Evolutionary conservation across 176 grass and related monocot genomes (phyloP), one percentile per base, ranked within the genome.

Genomic region (Tillandsia fasciculata): DNA sequence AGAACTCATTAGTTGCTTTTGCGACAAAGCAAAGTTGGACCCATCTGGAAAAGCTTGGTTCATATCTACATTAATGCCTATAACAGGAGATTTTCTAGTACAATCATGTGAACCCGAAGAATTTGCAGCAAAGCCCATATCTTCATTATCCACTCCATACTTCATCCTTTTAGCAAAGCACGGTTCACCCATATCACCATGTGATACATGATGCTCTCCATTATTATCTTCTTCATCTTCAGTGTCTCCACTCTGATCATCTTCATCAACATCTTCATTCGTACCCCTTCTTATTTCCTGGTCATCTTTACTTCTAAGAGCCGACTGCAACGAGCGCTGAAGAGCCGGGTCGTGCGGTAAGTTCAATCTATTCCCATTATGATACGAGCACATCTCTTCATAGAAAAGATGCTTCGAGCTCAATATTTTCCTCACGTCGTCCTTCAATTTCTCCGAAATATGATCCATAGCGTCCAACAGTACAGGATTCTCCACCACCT

Each of bases 331-430:
- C 12, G 94, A 80, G 15, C 76, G 83, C 54, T 99, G 89, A 68
- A 99, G 87, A 57, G 87, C 84, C 4, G 64, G 82, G 68, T 99
- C 94, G 74, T 79, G 74, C 70, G 94, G 94, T 73, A 99, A 87
- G 74, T 73, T 93, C 6, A 73, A 23, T 72, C 84, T 78, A 69
- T 99, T 93, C 26, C 91, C 84, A 54, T 99, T 99, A 70, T 99
- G 94, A 78, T 99, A 99, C 14, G 89, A 93, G 72, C 94, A 99
- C 94, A 99, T 99, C 76, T 87, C 87, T 77, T 93, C 87, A 26
- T 86, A 99, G 64, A 99, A 99, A 52, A 99, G 81, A 71, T 99
- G 89, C 63, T 90, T 99, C 8, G 94, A 99, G 67, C 67, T 99
- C 82, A 93, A 57, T 71, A 93, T 90, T 75, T 99, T 99, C 81